phyloP scores from a whole-genome alignment of 306 rosid genomes.

The Vicia faba region DNA sequence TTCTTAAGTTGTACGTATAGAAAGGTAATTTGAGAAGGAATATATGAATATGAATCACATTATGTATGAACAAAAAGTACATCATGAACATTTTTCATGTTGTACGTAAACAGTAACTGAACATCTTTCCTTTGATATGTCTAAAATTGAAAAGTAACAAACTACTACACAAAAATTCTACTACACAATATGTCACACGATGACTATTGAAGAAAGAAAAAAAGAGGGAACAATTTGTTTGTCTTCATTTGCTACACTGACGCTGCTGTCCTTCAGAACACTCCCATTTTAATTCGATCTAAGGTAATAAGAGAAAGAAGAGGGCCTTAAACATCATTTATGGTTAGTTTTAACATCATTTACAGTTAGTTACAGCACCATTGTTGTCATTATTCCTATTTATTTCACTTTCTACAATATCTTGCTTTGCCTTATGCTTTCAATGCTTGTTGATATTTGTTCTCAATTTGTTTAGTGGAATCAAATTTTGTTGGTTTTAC shows the following conservation, averaged over 20 bases:
- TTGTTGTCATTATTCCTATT: background rate
- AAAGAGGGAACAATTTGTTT: no score
- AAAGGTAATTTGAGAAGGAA: no score
- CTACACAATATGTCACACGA: no score
- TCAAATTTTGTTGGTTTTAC: constrained; percentile 24
- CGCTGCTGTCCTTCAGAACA: constrained; percentile 73
- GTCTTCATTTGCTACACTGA: constrained; percentile 93
- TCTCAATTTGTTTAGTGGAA: constrained; percentile 19
- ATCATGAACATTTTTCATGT: no score
- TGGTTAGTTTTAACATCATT: constrained; percentile 25
- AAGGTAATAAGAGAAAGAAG: constrained; percentile 57
- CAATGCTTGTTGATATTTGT: constrained; percentile 1
- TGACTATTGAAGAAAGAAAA: no score
- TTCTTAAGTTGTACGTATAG: no score
- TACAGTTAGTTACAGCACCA: constrained; percentile 2
- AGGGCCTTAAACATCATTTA: constrained; percentile 23
- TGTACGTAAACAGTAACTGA: no score
- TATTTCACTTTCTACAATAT: constrained; percentile 8
- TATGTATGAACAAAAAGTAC: no score
- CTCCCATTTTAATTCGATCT: constrained; percentile 84
- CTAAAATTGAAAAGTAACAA: no score
- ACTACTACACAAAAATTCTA: no score
- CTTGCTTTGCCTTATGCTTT: constrained; percentile 1
- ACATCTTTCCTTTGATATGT: no score
- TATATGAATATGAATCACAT: no score